Conservation (phyloP, 352 stramenopile species). For the Achlya hypogyna region DNA sequence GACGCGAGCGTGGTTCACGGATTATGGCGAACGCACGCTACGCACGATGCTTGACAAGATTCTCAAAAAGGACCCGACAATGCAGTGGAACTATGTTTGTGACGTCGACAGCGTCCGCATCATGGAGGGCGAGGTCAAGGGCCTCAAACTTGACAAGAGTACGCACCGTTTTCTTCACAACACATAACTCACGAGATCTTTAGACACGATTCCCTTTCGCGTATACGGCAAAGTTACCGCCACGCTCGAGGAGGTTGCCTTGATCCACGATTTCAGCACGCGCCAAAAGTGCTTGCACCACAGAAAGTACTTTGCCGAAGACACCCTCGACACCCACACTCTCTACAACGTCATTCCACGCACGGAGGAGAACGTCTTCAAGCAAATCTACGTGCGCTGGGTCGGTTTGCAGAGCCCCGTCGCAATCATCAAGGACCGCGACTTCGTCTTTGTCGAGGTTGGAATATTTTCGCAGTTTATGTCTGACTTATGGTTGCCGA, state of each 20-base stretch:
- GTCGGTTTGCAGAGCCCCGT: conserved; percentile 23
- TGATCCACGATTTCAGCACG: conserved; percentile 7
- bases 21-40: neutral
- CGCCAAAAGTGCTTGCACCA: conserved; percentile 1
- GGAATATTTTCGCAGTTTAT: neutral
- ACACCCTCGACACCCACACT: conserved; percentile 1
- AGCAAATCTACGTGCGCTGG: conserved; percentile 82
- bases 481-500: neutral
- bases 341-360: conserved; percentile 9
- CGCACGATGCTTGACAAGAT: conserved; percentile 6
- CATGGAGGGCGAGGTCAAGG: conserved; percentile 1
- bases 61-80: conserved; percentile 5
- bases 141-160: conserved; percentile 6
- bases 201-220: conserved; percentile 6
- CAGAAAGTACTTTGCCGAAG: neutral
- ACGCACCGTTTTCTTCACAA: neutral
- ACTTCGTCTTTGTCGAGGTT: conserved; percentile 19
- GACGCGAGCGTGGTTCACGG: neutral
- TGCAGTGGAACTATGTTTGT: conserved; percentile 4
- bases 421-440: conserved; percentile 31
- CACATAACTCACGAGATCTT: neutral
- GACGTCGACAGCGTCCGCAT: neutral
- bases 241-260: conserved; percentile 14
- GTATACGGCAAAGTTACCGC: conserved; percentile 10
- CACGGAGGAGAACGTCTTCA: conserved; percentile 33